Evolutionary conservation across 176 grass and related monocot genomes (phyloP), one percentile per base, ranked within the genome.

Genomic region (Eremochloa ophiuroides): DNA sequence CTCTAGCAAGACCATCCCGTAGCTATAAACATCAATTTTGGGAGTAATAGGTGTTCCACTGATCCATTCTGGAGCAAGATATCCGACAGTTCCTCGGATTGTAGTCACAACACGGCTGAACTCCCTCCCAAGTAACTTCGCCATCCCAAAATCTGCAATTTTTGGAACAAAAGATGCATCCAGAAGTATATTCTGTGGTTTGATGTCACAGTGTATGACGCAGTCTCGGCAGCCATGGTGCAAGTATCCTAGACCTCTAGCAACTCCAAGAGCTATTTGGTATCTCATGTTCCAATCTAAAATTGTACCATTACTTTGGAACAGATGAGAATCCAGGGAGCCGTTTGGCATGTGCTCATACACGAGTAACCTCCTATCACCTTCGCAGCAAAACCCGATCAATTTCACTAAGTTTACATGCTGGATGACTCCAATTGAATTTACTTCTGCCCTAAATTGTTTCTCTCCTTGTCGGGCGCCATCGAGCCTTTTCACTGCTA

Each of bases 401-500:
- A 94, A 58, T 13, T 75, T 79, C 46, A 94, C 85, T 43, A 94
- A 77, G 39, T 94, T 94, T 11, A 89, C 66, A 80, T 91, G 92
- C 31, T 91, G 89, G 68, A 94, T 87, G 18, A 60, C 76, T 33
- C 89, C 89, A 2, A 91, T 82, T 0, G 76, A 86, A 43, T 38
- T 74, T 37, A 86, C 84, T 58, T 86, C 84, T 44, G 84, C 77
- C 43, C 89, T 82, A 50, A 94, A 94, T 46, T 91, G 86, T 73
- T 94, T 94, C 69, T 91, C 89, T 73, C 89, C 89, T 56, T 95
- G 87, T 4, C 12, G 51, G 48, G 73, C 33, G 12, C 82, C 75
- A 13, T 88, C 78, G 39, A 95, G 87, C 47, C 75, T 86, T 88
- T 95, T 95, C 43, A 92, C 87, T 38, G 87, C 93, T 39, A 95